These are phyloP conservation scores for Pyrenophora tritici-repentis DNA, from an alignment of 2,329 filamentous ascomycete species.

Conservation along the genomic window DNA sequence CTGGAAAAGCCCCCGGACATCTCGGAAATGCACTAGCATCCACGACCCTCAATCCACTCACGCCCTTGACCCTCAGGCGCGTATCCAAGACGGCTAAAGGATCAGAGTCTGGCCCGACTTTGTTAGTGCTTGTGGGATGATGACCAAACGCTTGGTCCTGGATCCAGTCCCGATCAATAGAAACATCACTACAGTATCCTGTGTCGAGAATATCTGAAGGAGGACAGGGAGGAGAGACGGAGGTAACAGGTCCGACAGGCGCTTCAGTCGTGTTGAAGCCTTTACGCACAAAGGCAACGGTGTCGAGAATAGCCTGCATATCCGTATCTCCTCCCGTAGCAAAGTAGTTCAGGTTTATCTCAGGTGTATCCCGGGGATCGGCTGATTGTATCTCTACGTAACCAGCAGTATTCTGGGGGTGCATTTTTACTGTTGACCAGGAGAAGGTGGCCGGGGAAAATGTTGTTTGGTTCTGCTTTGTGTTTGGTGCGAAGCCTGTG, in stretches of 20 bases:
- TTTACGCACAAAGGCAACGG: constrained; percentile 59
- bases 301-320: constrained; percentile 59
- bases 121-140: constrained; percentile 23
- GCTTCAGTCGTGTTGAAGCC: constrained; percentile 62
- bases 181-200: constrained; percentile 23
- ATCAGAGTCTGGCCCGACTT: constrained; percentile 34
- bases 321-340: constrained; percentile 58
- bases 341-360: constrained; percentile 52
- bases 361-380: constrained; percentile 65
- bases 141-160: constrained; percentile 28
- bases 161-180: constrained; percentile 25
- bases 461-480: constrained; percentile 48
- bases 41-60: constrained; percentile 56
- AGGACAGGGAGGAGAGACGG: constrained; percentile 47
- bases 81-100: constrained; percentile 43
- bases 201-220: constrained; percentile 34
- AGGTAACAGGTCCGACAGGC: constrained; percentile 35
- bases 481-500: constrained; percentile 57
- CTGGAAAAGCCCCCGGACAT: constrained; percentile 57
- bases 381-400: constrained; percentile 62
- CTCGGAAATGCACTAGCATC: constrained; percentile 33
- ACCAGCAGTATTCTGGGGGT: constrained; percentile 64
- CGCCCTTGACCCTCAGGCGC: constrained; percentile 49
- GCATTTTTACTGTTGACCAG: constrained; percentile 63
- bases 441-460: constrained; percentile 29